Evolutionary conservation across 1,284 basidiomycete genomes (phyloP), one percentile per base, ranked within the genome.

Genomic region (Anthracocystis setariae): DNA sequence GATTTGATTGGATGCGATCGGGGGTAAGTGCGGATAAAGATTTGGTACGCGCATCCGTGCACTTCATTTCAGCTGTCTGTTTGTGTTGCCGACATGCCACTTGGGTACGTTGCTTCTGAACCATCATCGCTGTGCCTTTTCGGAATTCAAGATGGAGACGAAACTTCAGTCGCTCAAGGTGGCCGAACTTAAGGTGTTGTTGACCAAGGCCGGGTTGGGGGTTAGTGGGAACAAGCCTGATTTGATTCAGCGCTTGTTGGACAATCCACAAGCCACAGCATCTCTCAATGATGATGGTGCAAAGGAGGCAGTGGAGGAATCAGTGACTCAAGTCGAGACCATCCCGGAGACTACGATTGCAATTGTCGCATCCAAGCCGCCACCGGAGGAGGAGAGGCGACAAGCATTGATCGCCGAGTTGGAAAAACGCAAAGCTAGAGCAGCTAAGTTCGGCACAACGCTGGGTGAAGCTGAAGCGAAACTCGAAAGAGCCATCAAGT

Each of bases 191-290:
- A 82, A 82, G 58, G 57, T 54, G 25, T 45, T 82, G 29, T 52
- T 82, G 33, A 69, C 61, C 15, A 51, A 51, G 10, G 76, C 77
- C 3, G 53, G 53, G 12, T 54, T 82, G 45, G 58, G 74, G 7
- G 47, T 65, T 4, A 72, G 72, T 20, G 80, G 80, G 5, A 76
- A 75, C 67, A 82, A 82, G 64, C 63, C 76, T 17, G 79, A 82
- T 43, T 50, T 82, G 44, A 70, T 82, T 32, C 59, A 65, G 67
- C 59, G 80, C 15, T 58, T 81, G 58, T 60, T 82, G 27, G 78
- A 79, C 53, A 75, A 81, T 44, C 77, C 77, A 0, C n/a, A 42
- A 17, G 79, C 79, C 17, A 76, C 68, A 2, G 48, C 64, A 4
- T 57, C 61, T 5, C 48, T 77, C 7, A 52, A 48, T 3, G 45